Evolutionary conservation across 805 yeast genomes (phyloP), one percentile per base, ranked within the genome.

Genomic region (Wickerhamomyces chambardii): DNA sequence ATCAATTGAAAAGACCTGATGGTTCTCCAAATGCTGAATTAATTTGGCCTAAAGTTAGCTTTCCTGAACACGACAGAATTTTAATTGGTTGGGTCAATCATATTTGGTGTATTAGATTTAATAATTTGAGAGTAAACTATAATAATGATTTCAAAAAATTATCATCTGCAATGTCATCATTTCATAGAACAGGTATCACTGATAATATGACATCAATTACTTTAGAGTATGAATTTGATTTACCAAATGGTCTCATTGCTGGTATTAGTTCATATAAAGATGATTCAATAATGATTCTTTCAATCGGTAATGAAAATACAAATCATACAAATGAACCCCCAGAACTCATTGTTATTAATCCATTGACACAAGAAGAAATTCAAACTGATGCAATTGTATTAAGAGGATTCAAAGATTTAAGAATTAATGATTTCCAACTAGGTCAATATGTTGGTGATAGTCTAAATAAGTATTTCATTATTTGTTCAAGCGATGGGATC

Each of bases 401-500:
- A 38, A 71, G 70, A 34, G 73, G 73, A 25, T 70, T 63, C 31
- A 66, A 73, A 17, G 62, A 66, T 12, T 57, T 85, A 30, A 87
- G 94, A 0, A 62, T 83, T 15, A 89, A 90, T 52, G 97, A 92
- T 51, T 84, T 83, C 50, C 78, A 74, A 43, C 55, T 89, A 32
- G 74, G 78, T 2, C 72, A 70, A 33, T 66, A 67, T 50, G 58
- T 69, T 25, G 75, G 70, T 2, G 44, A 40, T 2, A 51, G 56
- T 1, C 45, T 56, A 5, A 63, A n/a, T n/a, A n/a, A 66, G 36
- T 85, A 81, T 61, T 83, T 69, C 47, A 63, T 92, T 15, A 64
- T 90, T 5, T 76, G 90, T 50, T 85, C 96, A 0, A 72, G 74
- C 32, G 97, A 87, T 57, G 90, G 80, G 1, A 81, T 90, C 1